Evolutionary conservation across 805 yeast species (phyloP).

Genomic region (Barnettozyma californica): DNA sequence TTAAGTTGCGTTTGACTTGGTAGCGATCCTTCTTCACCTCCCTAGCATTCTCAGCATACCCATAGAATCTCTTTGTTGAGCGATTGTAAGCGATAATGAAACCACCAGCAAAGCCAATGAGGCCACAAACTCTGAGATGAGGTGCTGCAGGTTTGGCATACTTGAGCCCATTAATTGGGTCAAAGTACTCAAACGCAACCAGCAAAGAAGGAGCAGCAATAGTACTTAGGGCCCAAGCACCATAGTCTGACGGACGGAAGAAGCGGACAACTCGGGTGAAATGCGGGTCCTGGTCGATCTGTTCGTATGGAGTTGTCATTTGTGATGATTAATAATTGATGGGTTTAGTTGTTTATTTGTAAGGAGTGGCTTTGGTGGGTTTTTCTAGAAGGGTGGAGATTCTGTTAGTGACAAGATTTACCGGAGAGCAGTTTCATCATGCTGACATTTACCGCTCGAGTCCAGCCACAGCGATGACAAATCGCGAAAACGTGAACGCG

Average conservation of each 20-base stretch:
- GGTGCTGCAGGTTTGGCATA: constrained; percentile 48
- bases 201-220: constrained; percentile 45
- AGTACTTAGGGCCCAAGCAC: constrained; percentile 41
- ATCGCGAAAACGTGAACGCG: not conserved
- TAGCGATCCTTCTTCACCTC: constrained; percentile 71
- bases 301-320: constrained; percentile 12
- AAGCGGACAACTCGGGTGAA: constrained; percentile 67
- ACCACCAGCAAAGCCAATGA: constrained; percentile 68
- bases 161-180: constrained; percentile 41
- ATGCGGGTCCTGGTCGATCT: constrained; percentile 77
- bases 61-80: constrained; percentile 71
- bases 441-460: not conserved
- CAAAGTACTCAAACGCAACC: constrained; percentile 39
- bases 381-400: not conserved
- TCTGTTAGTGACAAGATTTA: not conserved
- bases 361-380: not conserved
- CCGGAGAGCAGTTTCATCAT: not conserved
- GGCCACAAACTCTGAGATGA: constrained; percentile 52
- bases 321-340: not conserved
- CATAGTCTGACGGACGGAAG: constrained; percentile 64
- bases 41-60: constrained; percentile 63
- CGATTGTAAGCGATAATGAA: constrained; percentile 64
- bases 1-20: constrained; percentile 62
- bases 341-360: not conserved
- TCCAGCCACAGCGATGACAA: constrained; percentile 3